Evolutionary conservation across 306 rosid species (phyloP).

Genomic region (Ammopiptanthus mongolicus): DNA sequence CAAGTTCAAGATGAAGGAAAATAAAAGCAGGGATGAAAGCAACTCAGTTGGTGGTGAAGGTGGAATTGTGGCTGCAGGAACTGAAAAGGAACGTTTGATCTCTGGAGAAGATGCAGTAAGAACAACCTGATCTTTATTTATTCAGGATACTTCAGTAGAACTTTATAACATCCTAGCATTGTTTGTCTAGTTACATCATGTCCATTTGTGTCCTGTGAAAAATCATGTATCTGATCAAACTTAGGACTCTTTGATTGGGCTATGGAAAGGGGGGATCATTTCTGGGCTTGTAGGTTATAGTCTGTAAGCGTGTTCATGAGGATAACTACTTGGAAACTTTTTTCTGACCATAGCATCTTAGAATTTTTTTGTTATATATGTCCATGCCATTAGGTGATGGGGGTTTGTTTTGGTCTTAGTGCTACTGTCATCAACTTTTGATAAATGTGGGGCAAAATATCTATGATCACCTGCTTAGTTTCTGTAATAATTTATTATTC

Average conservation of each 20-base stretch:
- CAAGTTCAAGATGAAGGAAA: conserved; percentile 66
- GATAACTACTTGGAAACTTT: neutral
- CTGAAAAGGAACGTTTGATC: conserved; percentile 66
- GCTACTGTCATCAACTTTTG: neutral
- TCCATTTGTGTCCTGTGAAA: neutral
- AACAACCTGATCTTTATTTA: neutral
- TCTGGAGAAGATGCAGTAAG: conserved; percentile 92
- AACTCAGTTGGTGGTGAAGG: conserved; percentile 48
- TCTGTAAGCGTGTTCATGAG: neutral
- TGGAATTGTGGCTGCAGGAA: conserved; percentile 75
- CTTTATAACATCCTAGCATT: neutral
- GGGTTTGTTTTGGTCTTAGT: neutral
- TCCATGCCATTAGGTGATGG: neutral
- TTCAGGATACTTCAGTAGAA: neutral
- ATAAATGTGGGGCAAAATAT: neutral
- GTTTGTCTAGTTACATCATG: neutral
- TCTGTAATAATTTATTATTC: neutral
- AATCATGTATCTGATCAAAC: neutral
- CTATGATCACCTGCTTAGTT: neutral
- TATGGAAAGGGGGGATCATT: neutral
- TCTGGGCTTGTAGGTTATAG: neutral
- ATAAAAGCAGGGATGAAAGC: conserved; percentile 36
- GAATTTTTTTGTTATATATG: neutral
- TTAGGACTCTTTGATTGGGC: neutral
- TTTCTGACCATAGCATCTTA: neutral